Conservation (phyloP, 345 rosid genomes). For the Heritiera fomes region DNA sequence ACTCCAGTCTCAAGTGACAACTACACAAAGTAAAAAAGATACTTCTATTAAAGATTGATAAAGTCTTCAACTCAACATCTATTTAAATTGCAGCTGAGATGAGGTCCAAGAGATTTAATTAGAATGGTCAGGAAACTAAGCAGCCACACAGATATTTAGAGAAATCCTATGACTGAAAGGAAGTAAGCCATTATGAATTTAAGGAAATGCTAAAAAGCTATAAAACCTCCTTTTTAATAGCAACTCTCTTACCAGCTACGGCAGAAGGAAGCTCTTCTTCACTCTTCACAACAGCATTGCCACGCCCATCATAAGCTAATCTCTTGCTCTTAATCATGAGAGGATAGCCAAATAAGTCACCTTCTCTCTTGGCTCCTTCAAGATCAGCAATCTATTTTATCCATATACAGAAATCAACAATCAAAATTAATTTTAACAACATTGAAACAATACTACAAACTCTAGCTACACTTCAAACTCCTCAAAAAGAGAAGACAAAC, state of each 20-base stretch:
- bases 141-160: background rate
- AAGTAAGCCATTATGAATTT: background rate
- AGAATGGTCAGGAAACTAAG: background rate
- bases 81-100: background rate
- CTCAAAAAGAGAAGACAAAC: slow-evolving; percentile 43
- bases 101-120: background rate
- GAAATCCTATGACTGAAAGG: background rate
- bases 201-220: background rate
- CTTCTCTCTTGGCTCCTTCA: slow-evolving; percentile 75
- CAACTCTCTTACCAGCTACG: slow-evolving; percentile 47
- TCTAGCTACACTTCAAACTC: slow-evolving; percentile 21
- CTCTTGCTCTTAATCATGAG: slow-evolving; percentile 92
- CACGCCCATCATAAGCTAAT: slow-evolving; percentile 98
- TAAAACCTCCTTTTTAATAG: background rate
- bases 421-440: background rate
- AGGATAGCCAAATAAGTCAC: slow-evolving; percentile 75
- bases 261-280: slow-evolving; percentile 75
- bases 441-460: background rate
- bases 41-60: background rate
- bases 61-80: background rate
- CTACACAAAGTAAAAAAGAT: background rate
- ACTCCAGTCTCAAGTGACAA: background rate
- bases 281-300: slow-evolving; percentile 91
- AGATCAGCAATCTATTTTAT: slow-evolving; percentile 64
- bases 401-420: slow-evolving; percentile 14